Base-by-base conservation (phyloP, 2,329 filamentous ascomycete genomes). In the Colletotrichum sublineola region DNA sequence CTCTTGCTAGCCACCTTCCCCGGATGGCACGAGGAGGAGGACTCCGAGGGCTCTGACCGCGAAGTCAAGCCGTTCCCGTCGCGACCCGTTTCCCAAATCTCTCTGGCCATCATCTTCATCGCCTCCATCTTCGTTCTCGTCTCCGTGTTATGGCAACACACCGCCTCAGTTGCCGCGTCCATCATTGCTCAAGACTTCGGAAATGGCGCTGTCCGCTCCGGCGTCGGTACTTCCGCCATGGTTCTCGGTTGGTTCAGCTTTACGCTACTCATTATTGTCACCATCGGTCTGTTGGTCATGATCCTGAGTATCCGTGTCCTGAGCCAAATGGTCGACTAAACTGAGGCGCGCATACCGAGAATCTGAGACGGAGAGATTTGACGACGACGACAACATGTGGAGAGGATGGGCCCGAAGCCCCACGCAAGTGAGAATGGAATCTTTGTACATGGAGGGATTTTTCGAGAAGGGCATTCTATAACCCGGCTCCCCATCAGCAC, bases 201-300 rank as follows among this genome's bases (percentile, higher is more conserved):
- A 46, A 98, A 98, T 81, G 95, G 95, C 55, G 94, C 92, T 75
- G 94, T 98, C 69, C 91, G 88, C 81, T 94, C 92, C 68, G 95
- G 95, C 44, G 94, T 98, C 15, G 95, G 95, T n/a, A 95, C 94
- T 61, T 94, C 92, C 50, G 96, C 96, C 68, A 98, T 99, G 94
- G 94, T 98, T 24, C 87, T 99, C 79, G 96, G 96, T 71, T 99
- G 96, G 96, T 98, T 99, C 83, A 94, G 94, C 53, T 98, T 99
- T 79, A 93, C 94, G 31, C 83, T 98, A 65, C 87, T 99, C 75
- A 97, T 99, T 77, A 92, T 98, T 74, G 96, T 98, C 65, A 98
- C 96, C 61, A 96, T 98, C 79, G 96, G 96, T 68, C 83, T 98
- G 82, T 86, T 99, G 74, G 93, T 98, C 79, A 98, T 98, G 95